These are phyloP conservation scores for Dichotomocladium elegans DNA, from an alignment of 371 early-diverging fungal genomes.

Conservation along the genomic window DNA sequence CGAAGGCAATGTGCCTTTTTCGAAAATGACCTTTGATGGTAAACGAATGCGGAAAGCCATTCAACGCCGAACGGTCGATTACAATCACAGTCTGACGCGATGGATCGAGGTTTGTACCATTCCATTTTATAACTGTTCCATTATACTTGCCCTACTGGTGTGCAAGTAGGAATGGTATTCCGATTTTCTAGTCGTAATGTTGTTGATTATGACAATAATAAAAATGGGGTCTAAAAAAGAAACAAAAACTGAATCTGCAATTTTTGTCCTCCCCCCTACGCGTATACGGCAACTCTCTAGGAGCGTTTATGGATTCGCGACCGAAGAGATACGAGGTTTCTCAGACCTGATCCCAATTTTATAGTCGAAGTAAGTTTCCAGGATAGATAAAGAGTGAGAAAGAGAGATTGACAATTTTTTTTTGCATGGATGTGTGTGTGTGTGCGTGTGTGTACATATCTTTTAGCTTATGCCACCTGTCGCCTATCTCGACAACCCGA, in stretches of 20 bases:
- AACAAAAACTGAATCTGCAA: background rate
- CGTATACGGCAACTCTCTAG: slow-evolving; percentile 27
- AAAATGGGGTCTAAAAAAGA: too few relatives aligned
- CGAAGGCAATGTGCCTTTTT: slow-evolving; percentile 28
- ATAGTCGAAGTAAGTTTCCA: slow-evolving; percentile 70
- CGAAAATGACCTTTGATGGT: slow-evolving; percentile 71
- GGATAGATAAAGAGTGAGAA: background rate
- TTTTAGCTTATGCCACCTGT: slow-evolving; percentile 70
- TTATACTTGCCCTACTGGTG: background rate
- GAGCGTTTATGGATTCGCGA: slow-evolving; percentile 60
- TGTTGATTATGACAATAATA: too few relatives aligned
- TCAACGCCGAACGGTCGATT: slow-evolving; percentile 95
- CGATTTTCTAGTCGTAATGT: too few relatives aligned
- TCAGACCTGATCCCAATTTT: slow-evolving; percentile 87
- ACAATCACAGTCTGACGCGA: slow-evolving; percentile 82
- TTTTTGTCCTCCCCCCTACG: background rate
- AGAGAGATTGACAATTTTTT: background rate
- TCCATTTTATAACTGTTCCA: background rate
- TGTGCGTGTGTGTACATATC: background rate
- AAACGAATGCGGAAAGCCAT: slow-evolving; percentile 95
- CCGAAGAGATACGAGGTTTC: slow-evolving; percentile 55
- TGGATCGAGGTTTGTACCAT: slow-evolving; percentile 66
- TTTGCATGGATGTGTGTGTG: background rate
- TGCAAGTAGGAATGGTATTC: background rate
- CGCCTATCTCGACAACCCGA: slow-evolving; percentile 76